These are phyloP conservation scores for Globisporangium nagaii DNA, from an alignment of 352 stramenopile genomes.

Conservation along the genomic window DNA sequence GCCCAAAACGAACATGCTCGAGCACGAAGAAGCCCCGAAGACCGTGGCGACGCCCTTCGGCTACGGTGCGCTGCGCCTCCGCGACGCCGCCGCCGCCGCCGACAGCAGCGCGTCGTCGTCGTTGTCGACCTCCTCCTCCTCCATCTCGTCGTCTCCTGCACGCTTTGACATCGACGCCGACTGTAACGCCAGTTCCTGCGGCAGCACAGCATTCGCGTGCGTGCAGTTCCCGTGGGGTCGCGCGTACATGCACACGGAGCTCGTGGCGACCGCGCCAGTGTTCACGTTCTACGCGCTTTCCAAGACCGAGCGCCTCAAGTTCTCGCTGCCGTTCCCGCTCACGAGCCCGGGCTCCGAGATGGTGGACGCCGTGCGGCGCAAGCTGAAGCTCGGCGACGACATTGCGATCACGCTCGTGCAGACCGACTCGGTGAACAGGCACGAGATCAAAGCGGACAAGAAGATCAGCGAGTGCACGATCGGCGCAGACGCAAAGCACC, in stretches of 20 bases:
- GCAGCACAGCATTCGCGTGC: constrained; percentile 36
- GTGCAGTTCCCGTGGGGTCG: constrained; percentile 76
- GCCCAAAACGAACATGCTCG: constrained; percentile 11
- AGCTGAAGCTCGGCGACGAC: constrained; percentile 41
- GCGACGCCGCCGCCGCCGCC: constrained; percentile 14
- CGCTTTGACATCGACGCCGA: constrained; percentile 7
- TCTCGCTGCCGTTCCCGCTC: constrained; percentile 53
- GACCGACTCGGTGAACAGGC: constrained; percentile 66
- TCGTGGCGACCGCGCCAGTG: constrained; percentile 48
- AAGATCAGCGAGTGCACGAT: constrained; percentile 68
- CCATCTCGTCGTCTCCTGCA: too few species aligned
- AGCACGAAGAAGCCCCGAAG: constrained; percentile 12
- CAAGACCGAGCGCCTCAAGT: constrained; percentile 60
- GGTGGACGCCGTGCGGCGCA: constrained; percentile 44
- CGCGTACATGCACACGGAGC: constrained; percentile 53
- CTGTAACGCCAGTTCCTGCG: constrained; percentile 8
- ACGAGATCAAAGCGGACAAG: constrained; percentile 53
- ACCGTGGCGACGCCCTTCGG: constrained; percentile 69
- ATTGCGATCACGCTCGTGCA: constrained; percentile 64
- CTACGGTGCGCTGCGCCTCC: constrained; percentile 42
- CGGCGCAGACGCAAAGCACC: constrained; percentile 47
- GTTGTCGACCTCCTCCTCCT: not conserved
- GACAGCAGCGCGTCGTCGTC: not conserved
- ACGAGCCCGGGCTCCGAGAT: constrained; percentile 47
- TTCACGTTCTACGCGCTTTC: constrained; percentile 79